Evolutionary conservation across 176 grass and related monocot genomes (phyloP).

Genomic region (Leersia perrieri): DNA sequence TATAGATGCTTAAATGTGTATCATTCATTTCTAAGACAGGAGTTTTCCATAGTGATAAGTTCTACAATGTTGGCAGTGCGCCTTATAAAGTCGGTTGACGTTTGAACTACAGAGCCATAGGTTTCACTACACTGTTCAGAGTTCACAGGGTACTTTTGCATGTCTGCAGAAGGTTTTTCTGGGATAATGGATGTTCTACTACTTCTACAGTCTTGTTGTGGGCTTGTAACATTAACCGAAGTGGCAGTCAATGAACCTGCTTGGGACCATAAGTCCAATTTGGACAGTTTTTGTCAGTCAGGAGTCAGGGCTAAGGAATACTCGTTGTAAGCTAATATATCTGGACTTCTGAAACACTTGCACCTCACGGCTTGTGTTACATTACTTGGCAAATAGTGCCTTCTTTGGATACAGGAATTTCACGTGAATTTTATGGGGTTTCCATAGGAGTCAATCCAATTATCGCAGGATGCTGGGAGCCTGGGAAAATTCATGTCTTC

Average conservation of each 20-base stretch:
- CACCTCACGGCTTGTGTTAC: constrained; percentile 1
- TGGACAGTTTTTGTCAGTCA: background rate
- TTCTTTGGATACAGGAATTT: no score
- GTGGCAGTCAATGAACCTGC: background rate
- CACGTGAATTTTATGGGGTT: no score
- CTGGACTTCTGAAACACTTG: background rate
- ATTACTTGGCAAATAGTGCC: no score
- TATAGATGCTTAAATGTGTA: constrained; percentile 24
- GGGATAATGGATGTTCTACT: background rate
- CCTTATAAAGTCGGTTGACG: background rate
- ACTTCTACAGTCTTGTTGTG: background rate
- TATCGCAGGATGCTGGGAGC: no score
- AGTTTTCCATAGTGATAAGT: background rate
- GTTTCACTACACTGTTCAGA: background rate
- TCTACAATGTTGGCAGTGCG: background rate
- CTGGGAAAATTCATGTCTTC: no score
- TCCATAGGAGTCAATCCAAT: no score
- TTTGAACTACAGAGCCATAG: background rate
- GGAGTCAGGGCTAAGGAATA: background rate
- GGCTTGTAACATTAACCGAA: background rate
- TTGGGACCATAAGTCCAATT: background rate
- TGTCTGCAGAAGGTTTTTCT: background rate
- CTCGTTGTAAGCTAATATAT: background rate
- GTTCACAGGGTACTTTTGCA: background rate
- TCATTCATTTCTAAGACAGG: background rate